Evolutionary conservation across 805 yeast genomes (phyloP), one percentile per base, ranked within the genome.

Genomic region (Lipomyces chichibuensis): DNA sequence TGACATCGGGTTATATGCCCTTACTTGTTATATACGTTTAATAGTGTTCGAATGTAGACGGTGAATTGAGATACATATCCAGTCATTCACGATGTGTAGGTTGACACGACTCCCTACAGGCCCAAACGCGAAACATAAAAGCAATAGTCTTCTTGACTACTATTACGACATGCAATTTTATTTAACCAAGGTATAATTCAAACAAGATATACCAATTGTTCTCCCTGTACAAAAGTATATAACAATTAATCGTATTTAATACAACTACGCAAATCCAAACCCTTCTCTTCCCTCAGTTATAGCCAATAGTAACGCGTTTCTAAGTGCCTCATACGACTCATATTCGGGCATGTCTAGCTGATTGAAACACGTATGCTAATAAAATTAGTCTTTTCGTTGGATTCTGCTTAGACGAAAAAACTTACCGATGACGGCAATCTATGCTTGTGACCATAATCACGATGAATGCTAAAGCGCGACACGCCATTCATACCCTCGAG

Each of bases 221-320:
- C 23, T 13, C 49, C 20, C 49, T 17, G 49, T n/a, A 43, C 49
- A 43, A 43, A 29, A 43, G 49, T 43, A 43, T 43, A 43, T 43
- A 43, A 43, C 49, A 43, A n/a, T n/a, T 43, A 43, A 37, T 37
- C 9, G 20, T 43, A 17, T 3, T 43, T 43, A 14, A 3, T 43
- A 43, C 49, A 43, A 43, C 49, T 43, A 85, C 14, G 94, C 96
- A 76, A 92, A 84, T 13, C 98, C 98, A 80, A 95, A 95, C 2
- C 98, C 98, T 81, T 91, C 97, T 74, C 90, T 89, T 23, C 98
- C 98, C 78, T 95, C 99, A 32, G 92, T 90, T 20, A 95, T 86
- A 0, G 99, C 98, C 71, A 90, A 77, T 71, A 93, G 79, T 69
- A 95, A 77, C 0, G 95, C 87, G 1, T 91, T 89, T 69, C 98